phyloP scores from a whole-genome alignment of 169 alveolate genomes.

The Plasmodium inui region DNA sequence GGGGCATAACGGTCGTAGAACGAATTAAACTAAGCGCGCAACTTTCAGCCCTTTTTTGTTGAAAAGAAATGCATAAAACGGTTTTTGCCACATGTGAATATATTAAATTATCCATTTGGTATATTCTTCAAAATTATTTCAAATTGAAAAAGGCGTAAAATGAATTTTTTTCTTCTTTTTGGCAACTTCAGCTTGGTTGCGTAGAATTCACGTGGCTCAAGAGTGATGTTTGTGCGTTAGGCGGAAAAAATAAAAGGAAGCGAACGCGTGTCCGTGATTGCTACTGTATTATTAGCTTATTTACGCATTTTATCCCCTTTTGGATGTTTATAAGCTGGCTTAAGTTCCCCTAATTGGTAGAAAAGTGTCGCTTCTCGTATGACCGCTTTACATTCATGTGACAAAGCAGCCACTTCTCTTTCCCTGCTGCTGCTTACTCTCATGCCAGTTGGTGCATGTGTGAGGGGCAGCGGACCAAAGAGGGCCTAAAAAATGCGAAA shows the following conservation, averaged over 20 bases:
- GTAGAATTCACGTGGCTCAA: not conserved
- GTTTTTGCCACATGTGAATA: not conserved
- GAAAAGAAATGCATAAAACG: not conserved
- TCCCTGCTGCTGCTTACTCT: not conserved
- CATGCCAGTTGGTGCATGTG: not conserved
- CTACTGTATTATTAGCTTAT: not conserved
- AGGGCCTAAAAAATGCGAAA: not conserved
- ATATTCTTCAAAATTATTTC: not conserved
- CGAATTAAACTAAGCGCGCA: not conserved
- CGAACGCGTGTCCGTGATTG: not conserved
- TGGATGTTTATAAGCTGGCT: not conserved
- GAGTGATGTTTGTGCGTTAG: not conserved
- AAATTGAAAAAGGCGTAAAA: not conserved
- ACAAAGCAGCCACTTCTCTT: not conserved
- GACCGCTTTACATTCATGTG: not conserved
- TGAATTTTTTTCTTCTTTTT: not conserved
- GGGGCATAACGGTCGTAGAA: not conserved
- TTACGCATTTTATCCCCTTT: not conserved
- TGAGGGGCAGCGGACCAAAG: not conserved
- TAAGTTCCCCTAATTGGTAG: not conserved
- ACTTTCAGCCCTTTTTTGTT: not conserved
- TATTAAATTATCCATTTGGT: not conserved
- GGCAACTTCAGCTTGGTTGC: not conserved
- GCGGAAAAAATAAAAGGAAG: not conserved
- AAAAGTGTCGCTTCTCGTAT: not conserved